Base-by-base conservation (phyloP, 1,284 basidiomycete species). In the Athelia psychrophila region DNA sequence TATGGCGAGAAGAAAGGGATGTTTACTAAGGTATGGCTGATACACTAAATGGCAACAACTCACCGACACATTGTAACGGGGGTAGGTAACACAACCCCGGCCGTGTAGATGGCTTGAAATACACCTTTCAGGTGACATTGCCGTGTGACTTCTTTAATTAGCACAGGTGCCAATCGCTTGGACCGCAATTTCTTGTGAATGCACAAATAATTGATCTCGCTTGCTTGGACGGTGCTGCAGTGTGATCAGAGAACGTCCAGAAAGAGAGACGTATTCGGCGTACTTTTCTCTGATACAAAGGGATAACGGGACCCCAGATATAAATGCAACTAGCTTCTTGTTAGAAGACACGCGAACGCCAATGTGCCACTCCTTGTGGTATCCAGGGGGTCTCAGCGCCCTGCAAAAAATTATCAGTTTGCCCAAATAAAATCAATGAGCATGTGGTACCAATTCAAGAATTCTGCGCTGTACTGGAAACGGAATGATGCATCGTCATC, bases 41-140 rank as follows among this genome's bases (percentile, higher is more conserved):
- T 24, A 44, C 18, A 40, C n/a, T n/a, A 23, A 49, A 24, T 46
- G 30, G 38, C 51, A 40, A 2, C n/a, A 18, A 69, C 79, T 54
- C 62, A 88, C 84, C 86, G 78, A 68, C 89, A 94, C 13, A 85
- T 86, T 3, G 91, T 83, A 22, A 97, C 82, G 0, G 95, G 95
- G 0, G 95, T 97, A 8, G 95, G 95, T 22, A 98, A 74, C 32
- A 95, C 83, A 16, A 93, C 84, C 6, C 95, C 94, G 24, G 84
- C 95, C 0, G 97, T 99, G 69, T 99, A 99, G 52, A 99, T 92
- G 3, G 97, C 97, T 71, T 99, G 97, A 76, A 98, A 99, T 48
- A 97, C 79, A 47, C 94, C 91, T 55, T 84, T 81, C 18, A 98
- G 76, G 68, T 99, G 86, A 56, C 93, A 92, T 63, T 93, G 91